These are phyloP conservation scores for Tetracladium setigerum DNA, from an alignment of 495 filamentous ascomycete genomes.

Conservation along the genomic window DNA sequence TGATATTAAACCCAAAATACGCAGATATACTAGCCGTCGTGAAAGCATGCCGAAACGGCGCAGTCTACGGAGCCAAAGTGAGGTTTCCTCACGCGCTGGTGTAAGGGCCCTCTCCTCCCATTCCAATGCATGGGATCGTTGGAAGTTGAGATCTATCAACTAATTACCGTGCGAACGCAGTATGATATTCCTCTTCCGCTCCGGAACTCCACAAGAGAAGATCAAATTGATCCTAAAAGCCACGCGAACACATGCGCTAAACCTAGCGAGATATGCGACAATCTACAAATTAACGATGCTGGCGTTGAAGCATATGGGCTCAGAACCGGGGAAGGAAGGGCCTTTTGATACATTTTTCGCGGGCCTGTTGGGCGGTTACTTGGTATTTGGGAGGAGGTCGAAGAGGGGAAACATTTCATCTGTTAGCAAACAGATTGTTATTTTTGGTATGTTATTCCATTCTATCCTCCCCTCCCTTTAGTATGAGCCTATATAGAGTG, in stretches of 20 bases:
- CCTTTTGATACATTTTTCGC: slow-evolving; percentile 80
- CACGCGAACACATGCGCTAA: slow-evolving; percentile 83
- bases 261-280: slow-evolving; percentile 82
- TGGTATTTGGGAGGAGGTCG: slow-evolving; percentile 73
- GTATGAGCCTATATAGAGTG: background rate
- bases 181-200: slow-evolving; percentile 93
- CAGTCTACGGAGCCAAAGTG: slow-evolving; percentile 95
- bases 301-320: slow-evolving; percentile 54
- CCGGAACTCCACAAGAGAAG: slow-evolving; percentile 79
- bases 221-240: slow-evolving; percentile 68
- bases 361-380: slow-evolving; percentile 85
- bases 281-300: slow-evolving; percentile 82
- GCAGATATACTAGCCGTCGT: slow-evolving; percentile 73
- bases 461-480: background rate
- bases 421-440: slow-evolving; percentile 95
- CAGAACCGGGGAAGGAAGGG: slow-evolving; percentile 52
- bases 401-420: slow-evolving; percentile 57
- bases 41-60: slow-evolving; percentile 92
- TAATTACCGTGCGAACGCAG: slow-evolving; percentile 28
- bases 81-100: slow-evolving; percentile 97
- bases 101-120: slow-evolving; percentile 33
- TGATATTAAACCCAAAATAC: slow-evolving; percentile 76
- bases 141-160: slow-evolving; percentile 1
- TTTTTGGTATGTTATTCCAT: slow-evolving; percentile 46
- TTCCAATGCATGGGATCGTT: background rate